Percentiles rank a stretch among this genome's conserved stretches.
Conservation (phyloP, 2,329 filamentous ascomycete species). For the Neonectria hederae region DNA sequence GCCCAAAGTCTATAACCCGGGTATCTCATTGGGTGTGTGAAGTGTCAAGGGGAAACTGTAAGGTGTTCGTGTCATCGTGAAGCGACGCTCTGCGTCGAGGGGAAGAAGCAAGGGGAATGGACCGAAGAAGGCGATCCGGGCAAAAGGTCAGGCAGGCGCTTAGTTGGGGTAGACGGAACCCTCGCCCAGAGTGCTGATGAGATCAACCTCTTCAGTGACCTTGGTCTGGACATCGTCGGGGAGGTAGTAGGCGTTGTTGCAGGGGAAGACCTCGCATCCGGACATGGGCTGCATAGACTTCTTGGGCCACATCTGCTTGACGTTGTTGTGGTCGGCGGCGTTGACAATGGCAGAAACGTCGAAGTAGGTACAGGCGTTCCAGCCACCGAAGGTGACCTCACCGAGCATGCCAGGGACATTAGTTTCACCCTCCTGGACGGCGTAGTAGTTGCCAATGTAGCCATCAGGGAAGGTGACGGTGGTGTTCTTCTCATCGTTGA, state of each 20-base stretch:
- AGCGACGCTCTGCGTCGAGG: constrained; percentile 43
- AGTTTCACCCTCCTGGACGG: constrained; percentile 55
- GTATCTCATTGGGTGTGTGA: constrained; percentile 43
- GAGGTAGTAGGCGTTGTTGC: constrained; percentile 63
- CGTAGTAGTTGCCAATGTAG: constrained; percentile 63
- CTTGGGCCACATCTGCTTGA: constrained; percentile 65
- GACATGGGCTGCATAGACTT: constrained; percentile 52
- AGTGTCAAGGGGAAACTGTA: constrained; percentile 18
- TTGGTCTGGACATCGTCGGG: constrained; percentile 66
- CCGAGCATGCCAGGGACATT: constrained; percentile 62
- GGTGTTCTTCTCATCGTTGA: constrained; percentile 51
- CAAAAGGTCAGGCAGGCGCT: constrained; percentile 20
- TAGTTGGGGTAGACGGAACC: constrained; percentile 37
- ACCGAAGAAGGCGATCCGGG: constrained; percentile 28
- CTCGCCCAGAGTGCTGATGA: constrained; percentile 61
- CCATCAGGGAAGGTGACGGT: constrained; percentile 54
- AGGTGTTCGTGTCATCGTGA: constrained; percentile 40
- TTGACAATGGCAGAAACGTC: constrained; percentile 68
- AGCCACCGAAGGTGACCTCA: constrained; percentile 61
- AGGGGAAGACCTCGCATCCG: constrained; percentile 63
- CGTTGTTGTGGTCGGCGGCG: constrained; percentile 58
- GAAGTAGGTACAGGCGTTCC: constrained; percentile 61
- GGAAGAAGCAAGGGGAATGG: constrained; percentile 18
- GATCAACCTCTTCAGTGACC: constrained; percentile 56
- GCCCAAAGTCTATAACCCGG: constrained; percentile 42